Base-by-base conservation (phyloP, 768 basidiomycete species). In the Pisolithus albus region DNA sequence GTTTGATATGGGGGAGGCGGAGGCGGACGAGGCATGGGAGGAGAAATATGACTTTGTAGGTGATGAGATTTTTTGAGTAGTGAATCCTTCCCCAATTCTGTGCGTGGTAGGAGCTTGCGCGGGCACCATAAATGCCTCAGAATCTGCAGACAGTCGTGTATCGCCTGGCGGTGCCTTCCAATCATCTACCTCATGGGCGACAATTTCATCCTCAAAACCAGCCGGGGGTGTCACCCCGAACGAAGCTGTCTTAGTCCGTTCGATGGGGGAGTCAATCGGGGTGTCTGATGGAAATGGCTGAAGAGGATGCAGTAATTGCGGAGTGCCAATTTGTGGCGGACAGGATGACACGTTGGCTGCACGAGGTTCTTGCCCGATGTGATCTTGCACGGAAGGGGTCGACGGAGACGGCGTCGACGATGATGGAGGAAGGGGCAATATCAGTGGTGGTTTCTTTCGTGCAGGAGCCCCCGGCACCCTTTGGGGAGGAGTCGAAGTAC, bases 401-500 rank as follows among this genome's bases (percentile, higher is more conserved):
- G 64, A 64, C 15, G 60, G 59, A 24, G 50, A 63, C 45, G 61
- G 64, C 26, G 58, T 60, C 24, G 66, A 64, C 30, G 64, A 64
- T 21, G 52, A 52, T 24, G 53, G 52, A 45, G 61, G 52, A 19
- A 58, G 50, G 4, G 63, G 69, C 4, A 59, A 39, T 32, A 80
- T 78, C 2, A 73, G 68, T 32, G 71, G 64, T 3, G 77, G 76
- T 60, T 79, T 79, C n/a, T 61, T 61, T 23, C 70, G 70, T 43
- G 58, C 48, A 44, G 59, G 55, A 11, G 59, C 52, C 44, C 43
- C 51, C 38, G 54, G 43, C 40, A 51, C 46, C 24, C 48, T 41
- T 16, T 53, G 52, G n/a, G 58, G 55, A 32, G 81, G 81, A 5
- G 81, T 83, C 2, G 81, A 83, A 24, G 79, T 81, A 30, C 66